These are phyloP conservation scores for Eucalyptus pauciflora DNA, from an alignment of 345 rosid species.

Conservation along the genomic window DNA sequence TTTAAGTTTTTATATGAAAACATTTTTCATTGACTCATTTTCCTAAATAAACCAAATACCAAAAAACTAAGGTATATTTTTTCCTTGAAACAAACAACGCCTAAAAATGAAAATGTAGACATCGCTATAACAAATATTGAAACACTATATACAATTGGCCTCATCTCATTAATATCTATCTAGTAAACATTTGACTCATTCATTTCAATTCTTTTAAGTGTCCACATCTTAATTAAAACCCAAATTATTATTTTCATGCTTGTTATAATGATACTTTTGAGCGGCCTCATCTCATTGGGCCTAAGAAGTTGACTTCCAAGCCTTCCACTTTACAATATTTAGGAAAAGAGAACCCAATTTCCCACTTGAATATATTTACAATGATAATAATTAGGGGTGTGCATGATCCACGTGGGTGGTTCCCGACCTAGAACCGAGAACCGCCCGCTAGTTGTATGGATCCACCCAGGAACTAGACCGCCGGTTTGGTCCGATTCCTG, in stretches of 20 bases:
- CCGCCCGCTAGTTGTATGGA: no score
- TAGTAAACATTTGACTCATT: background rate
- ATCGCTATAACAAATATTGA: background rate
- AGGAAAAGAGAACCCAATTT: background rate
- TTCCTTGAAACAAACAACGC: fast-evolving
- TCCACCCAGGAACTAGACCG: no score
- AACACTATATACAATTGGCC: background rate
- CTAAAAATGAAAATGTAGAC: background rate
- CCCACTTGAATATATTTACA: background rate
- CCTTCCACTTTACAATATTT: background rate
- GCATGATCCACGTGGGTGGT: no score
- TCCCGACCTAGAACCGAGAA: no score
- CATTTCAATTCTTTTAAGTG: background rate
- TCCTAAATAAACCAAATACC: no score
- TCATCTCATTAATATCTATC: background rate
- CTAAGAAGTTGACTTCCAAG: background rate
- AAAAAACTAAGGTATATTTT: no score
- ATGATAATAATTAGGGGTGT: background rate
- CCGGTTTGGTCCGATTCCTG: no score
- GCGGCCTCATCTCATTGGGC: background rate
- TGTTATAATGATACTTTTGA: background rate
- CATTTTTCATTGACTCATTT: no score
- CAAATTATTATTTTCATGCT: background rate
- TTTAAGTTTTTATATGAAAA: no score
- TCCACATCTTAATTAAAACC: background rate